A percentile compares a stretch with the other conserved stretches of the same genome.
phyloP scores from a whole-genome alignment of 495 filamentous ascomycete genomes.

The Talaromyces thailandensis region DNA sequence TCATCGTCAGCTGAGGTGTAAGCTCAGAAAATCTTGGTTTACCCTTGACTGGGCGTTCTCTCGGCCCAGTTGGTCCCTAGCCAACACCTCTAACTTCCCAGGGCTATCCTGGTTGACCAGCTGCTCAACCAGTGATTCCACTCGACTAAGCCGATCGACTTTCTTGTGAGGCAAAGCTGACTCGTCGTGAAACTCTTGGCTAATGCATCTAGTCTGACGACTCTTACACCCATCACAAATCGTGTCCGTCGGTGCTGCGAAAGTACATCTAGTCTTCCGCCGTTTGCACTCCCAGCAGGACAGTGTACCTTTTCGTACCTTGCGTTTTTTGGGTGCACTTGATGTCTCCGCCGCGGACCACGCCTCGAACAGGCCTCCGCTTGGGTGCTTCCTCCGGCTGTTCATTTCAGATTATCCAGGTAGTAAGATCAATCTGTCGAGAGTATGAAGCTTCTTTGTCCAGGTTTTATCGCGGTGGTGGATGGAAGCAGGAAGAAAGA shows the following conservation, averaged over 20 bases:
- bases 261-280: slow-evolving; percentile 40
- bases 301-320: slow-evolving; percentile 38
- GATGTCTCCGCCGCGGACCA: neutral
- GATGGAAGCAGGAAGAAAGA: neutral
- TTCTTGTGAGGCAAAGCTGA: slow-evolving; percentile 5
- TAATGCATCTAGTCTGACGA: slow-evolving; percentile 25
- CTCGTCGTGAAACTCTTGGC: slow-evolving; percentile 27
- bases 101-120: slow-evolving; percentile 5
- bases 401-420: neutral
- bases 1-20: neutral
- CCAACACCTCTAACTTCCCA: neutral
- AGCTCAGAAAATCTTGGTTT: neutral
- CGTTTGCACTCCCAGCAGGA: slow-evolving; percentile 47
- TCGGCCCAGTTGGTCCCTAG: neutral
- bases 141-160: slow-evolving; percentile 16
- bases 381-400: neutral
- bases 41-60: neutral
- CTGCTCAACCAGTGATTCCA: slow-evolving; percentile 22
- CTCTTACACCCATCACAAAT: slow-evolving; percentile 33
- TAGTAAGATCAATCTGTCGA: neutral
- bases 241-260: slow-evolving; percentile 15
- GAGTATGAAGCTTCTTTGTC: neutral
- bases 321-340: slow-evolving; percentile 13
- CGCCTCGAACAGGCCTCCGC: neutral
- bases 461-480: neutral